Base-by-base conservation (phyloP, 441 rosid species). In the Croton laevigatus region DNA sequence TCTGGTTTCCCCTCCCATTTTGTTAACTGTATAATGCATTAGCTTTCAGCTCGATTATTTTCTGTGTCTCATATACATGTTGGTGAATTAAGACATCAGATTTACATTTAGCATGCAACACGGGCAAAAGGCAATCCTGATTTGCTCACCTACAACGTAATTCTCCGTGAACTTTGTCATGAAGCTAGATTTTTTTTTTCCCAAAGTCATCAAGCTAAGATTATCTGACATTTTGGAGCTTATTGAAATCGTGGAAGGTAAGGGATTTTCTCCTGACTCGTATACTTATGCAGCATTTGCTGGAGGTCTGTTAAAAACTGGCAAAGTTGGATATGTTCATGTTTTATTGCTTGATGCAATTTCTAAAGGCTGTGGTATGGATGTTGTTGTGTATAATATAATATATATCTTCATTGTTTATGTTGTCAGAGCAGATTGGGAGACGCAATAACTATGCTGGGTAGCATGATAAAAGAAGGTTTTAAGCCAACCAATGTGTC, bases 241-340 rank as follows among this genome's bases (percentile, higher is more conserved):
- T 16, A 22, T 77, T 60, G 57, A 62, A 17, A 13, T 62, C 7
- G 73, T 83, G 57, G 64, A 70, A 23, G 69, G 62, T 27, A 77
- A 63, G 17, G 81, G 77, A n/a, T 54, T 75, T 65, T 73, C 68
- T 51, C 80, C 74, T 40, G 81, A 81, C 63, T 53, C 62, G 1
- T 83, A 75, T 68, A 76, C 83, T 14, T 69, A 58, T 65, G 68
- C 83, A 58, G 81, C 81, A 65, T 59, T 83, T 53, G 75, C 65
- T 9, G 87, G 79, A 62, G 83, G 85, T 59, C 57, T 83, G 59
- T 17, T 75, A 57, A 77, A 77, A 62, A 51, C n/a, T 7, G 77
- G 81, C 27, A 77, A 59, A 71, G 73, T 71, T 27, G 63, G 60
- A 42, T 45, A 45, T 8, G 81, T 81, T 44, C 37, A 45, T 9